phyloP scores from a whole-genome alignment of 768 basidiomycete genomes.

The Mycena filopes region DNA sequence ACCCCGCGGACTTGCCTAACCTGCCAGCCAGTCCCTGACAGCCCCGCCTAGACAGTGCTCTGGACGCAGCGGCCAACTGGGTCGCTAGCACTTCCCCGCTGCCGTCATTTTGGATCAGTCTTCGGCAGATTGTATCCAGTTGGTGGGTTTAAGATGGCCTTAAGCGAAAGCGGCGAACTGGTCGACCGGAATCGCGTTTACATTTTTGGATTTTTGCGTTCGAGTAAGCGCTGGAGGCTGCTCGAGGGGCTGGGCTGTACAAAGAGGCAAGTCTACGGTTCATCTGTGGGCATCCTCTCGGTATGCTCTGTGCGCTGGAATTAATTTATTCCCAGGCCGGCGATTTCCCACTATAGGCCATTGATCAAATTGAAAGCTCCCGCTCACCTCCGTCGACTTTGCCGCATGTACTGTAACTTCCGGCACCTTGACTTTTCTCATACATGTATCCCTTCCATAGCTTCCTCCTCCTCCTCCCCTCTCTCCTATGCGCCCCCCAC shows the following conservation, averaged over 20 bases:
- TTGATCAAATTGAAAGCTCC: slow-evolving; percentile 3
- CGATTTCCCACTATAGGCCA: neutral
- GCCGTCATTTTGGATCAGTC: slow-evolving; percentile 18
- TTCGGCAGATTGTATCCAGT: slow-evolving; percentile 6
- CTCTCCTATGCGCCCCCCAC: slow-evolving; percentile 21
- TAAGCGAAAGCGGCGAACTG: slow-evolving; percentile 18
- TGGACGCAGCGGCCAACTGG: neutral
- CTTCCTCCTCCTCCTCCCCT: slow-evolving; percentile 19
- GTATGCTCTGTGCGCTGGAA: neutral
- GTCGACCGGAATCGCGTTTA: too few species aligned
- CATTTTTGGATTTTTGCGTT: neutral
- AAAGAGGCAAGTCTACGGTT: neutral
- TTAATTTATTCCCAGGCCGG: slow-evolving; percentile 1
- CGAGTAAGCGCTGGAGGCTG: too few species aligned
- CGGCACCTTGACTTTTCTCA: slow-evolving; percentile 30
- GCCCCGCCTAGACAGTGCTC: too few species aligned
- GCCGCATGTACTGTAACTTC: slow-evolving; percentile 14
- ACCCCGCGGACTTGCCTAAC: neutral
- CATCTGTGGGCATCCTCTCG: neutral
- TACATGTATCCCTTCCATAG: slow-evolving; percentile 25
- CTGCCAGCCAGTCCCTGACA: neutral
- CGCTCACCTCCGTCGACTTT: slow-evolving; percentile 6
- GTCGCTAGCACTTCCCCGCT: slow-evolving; percentile 3
- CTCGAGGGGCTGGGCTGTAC: neutral
- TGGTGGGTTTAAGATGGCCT: slow-evolving; percentile 4